These are phyloP conservation scores for Urtica urens DNA, from an alignment of 306 rosid species.

Conservation along the genomic window DNA sequence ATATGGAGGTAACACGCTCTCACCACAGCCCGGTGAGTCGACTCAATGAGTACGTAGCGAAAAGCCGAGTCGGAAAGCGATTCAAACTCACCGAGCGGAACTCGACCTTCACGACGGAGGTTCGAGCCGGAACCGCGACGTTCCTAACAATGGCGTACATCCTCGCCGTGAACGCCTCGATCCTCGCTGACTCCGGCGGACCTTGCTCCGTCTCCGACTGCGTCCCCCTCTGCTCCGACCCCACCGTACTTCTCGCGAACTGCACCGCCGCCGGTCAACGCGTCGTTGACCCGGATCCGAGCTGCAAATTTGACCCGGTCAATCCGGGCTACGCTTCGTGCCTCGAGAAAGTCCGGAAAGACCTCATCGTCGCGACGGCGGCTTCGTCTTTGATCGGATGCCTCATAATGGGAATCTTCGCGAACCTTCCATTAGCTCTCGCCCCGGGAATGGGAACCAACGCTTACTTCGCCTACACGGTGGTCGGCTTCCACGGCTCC, in stretches of 20 bases:
- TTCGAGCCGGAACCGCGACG: constrained; percentile 95
- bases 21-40: constrained; percentile 33
- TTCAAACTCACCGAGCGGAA: constrained; percentile 74
- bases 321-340: constrained; percentile 77
- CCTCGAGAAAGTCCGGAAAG: constrained; percentile 52
- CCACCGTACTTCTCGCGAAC: constrained; percentile 26
- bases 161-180: constrained; percentile 96
- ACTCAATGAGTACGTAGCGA: constrained; percentile 40
- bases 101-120: constrained; percentile 87
- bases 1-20: constrained; percentile 27
- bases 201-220: constrained; percentile 84
- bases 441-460: constrained; percentile 98
- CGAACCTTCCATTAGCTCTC: constrained; percentile 78
- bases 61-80: constrained; percentile 44
- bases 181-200: constrained; percentile 82
- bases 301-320: constrained; percentile 77
- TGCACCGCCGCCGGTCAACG: constrained; percentile 33
- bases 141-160: constrained; percentile 99
- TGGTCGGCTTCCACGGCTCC: constrained; percentile 96
- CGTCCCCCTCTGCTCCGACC: constrained; percentile 68
- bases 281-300: constrained; percentile 35
- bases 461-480: constrained; percentile 95
- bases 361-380: constrained; percentile 80
- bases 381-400: constrained; percentile 82
- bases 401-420: constrained; percentile 81